Percentiles rank a stretch among this genome's conserved stretches.
These are phyloP conservation scores for Fusarium nanum DNA, from an alignment of 2,329 filamentous ascomycete species.

Conservation along the genomic window DNA sequence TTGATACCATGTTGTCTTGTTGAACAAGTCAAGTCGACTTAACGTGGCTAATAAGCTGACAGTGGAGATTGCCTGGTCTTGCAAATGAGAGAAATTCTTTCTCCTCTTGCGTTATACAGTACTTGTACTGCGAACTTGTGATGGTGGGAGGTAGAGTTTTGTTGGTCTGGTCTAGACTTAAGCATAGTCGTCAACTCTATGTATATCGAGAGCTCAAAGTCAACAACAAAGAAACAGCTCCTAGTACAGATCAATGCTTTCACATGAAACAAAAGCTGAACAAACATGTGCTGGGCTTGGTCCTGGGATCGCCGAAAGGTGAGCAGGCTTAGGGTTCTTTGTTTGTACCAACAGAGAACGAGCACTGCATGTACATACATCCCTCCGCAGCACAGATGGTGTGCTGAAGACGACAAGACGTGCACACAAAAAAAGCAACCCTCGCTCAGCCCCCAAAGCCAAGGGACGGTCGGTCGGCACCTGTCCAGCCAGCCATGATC, in stretches of 20 bases:
- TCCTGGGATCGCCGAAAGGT: slow-evolving; percentile 12
- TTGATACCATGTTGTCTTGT: background rate
- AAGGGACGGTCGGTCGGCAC: background rate
- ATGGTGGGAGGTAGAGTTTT: background rate
- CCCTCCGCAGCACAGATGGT: slow-evolving; percentile 6
- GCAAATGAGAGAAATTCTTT: background rate
- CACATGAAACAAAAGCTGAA: background rate
- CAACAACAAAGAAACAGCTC: slow-evolving; percentile 1
- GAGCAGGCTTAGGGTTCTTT: slow-evolving; percentile 16
- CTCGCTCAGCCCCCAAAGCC: slow-evolving; percentile 35
- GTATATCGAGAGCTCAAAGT: slow-evolving; percentile 1
- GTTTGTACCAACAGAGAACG: slow-evolving; percentile 34
- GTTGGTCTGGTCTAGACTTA: slow-evolving; percentile 13
- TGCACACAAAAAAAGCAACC: slow-evolving; percentile 11
- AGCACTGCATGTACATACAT: slow-evolving; percentile 20
- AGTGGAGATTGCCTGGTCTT: slow-evolving; percentile 14
- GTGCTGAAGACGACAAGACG: slow-evolving; percentile 1
- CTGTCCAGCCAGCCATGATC: slow-evolving; percentile 2
- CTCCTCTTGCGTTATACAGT: background rate
- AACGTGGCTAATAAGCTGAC: slow-evolving; percentile 28
- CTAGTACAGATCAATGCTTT: background rate
- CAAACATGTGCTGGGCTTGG: slow-evolving; percentile 1
- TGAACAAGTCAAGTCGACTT: background rate
- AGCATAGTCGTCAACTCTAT: slow-evolving; percentile 31
- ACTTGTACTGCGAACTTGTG: background rate